Conservation (phyloP, 2,329 filamentous ascomycete species). For the Raffaelea deltoideospora region DNA sequence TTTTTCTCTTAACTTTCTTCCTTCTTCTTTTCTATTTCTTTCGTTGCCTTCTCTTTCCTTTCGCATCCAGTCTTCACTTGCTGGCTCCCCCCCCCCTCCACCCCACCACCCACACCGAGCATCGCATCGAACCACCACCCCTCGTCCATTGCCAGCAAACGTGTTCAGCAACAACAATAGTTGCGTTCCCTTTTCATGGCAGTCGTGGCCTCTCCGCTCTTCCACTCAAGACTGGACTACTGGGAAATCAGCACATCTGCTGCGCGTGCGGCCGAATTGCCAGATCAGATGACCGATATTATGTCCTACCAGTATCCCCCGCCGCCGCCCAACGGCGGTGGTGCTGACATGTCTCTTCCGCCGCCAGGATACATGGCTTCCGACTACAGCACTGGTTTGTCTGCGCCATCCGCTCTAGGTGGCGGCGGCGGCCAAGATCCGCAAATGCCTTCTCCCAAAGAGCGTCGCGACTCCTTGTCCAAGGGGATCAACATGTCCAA, state of each 20-base stretch:
- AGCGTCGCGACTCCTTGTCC: constrained; percentile 22
- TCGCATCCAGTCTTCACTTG: neutral
- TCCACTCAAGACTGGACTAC: constrained; percentile 17
- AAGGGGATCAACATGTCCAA: constrained; percentile 24
- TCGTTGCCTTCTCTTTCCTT: neutral
- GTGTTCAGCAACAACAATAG: neutral
- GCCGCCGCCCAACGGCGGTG: constrained; percentile 24
- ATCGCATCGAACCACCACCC: neutral
- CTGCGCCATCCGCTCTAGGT: constrained; percentile 16
- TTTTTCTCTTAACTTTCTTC: neutral
- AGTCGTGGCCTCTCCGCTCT: constrained; percentile 17
- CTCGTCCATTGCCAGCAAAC: neutral
- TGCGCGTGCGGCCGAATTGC: constrained; percentile 13
- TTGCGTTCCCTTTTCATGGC: constrained; percentile 16
- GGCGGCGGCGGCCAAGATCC: constrained; percentile 13
- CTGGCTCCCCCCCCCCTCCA: neutral
- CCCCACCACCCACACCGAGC: neutral
- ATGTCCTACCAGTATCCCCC: constrained; percentile 36
- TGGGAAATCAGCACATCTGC: constrained; percentile 16
- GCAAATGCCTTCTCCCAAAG: constrained; percentile 18
- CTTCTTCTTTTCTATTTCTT: neutral
- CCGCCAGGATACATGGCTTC: constrained; percentile 20
- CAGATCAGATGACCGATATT: constrained; percentile 22
- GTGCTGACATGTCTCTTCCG: constrained; percentile 25
- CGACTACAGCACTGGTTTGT: constrained; percentile 17